These are phyloP conservation scores for Phytophthora pluvialis DNA, from an alignment of 352 stramenopile species.

Conservation along the genomic window DNA sequence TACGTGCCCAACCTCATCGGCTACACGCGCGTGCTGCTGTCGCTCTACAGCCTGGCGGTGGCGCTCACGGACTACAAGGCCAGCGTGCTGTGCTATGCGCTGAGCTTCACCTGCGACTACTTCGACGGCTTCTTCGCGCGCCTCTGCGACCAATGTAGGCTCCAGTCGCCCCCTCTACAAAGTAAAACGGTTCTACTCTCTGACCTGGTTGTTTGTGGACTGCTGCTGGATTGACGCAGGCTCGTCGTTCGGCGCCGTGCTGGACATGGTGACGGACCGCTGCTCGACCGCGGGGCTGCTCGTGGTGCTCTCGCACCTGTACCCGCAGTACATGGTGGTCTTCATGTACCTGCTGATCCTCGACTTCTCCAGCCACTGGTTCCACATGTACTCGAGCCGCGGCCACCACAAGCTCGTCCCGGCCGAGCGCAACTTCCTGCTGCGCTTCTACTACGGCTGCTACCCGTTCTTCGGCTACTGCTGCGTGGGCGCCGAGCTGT, in stretches of 20 bases:
- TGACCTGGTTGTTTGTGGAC: not conserved
- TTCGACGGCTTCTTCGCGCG: slow-evolving; percentile 98
- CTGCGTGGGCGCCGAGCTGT: slow-evolving; percentile 92
- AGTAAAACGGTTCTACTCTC: not conserved
- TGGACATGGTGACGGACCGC: slow-evolving; percentile 99
- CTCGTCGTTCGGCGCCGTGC: slow-evolving; percentile 94
- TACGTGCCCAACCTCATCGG: slow-evolving; percentile 98
- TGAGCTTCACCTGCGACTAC: slow-evolving; percentile 97
- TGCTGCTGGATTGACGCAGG: slow-evolving; percentile 29
- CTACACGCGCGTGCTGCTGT: slow-evolving; percentile 92
- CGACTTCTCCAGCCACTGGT: slow-evolving; percentile 98
- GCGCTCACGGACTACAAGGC: slow-evolving; percentile 75
- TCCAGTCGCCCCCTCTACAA: not conserved
- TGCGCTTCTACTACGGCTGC: slow-evolving; percentile 94
- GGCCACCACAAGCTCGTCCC: slow-evolving; percentile 96
- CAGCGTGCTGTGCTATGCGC: slow-evolving; percentile 91
- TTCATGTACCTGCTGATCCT: slow-evolving; percentile 94
- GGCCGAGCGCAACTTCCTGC: slow-evolving; percentile 93
- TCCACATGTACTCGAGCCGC: slow-evolving; percentile 96
- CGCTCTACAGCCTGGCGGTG: slow-evolving; percentile 87
- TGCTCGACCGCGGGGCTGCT: slow-evolving; percentile 96
- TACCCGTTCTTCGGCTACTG: slow-evolving; percentile 95
- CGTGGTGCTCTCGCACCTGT: slow-evolving; percentile 93
- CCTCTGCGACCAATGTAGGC: slow-evolving; percentile 94
- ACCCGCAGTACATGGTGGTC: slow-evolving; percentile 78